These are phyloP conservation scores for Aaosphaeria arxii DNA, from an alignment of 2,329 filamentous ascomycete genomes.

Conservation along the genomic window DNA sequence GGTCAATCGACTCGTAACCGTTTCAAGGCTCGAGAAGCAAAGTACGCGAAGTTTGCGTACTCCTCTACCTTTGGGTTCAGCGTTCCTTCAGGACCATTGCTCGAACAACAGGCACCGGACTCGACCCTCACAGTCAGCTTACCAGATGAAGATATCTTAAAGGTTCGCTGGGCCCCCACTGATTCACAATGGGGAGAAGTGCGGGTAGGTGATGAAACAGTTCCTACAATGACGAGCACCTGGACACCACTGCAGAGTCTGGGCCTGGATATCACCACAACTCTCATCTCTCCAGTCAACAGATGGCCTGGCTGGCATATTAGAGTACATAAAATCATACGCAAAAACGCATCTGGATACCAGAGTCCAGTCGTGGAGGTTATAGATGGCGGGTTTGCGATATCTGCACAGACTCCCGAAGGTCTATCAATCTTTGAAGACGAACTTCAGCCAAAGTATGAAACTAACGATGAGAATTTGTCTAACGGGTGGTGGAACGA, in stretches of 20 bases:
- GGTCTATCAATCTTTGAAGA: conserved; percentile 12
- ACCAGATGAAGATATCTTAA: conserved; percentile 17
- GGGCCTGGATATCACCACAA: conserved; percentile 4
- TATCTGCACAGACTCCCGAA: conserved; percentile 8
- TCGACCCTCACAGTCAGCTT: conserved; percentile 17
- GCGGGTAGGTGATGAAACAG: conserved; percentile 1
- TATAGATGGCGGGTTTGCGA: conserved; percentile 13
- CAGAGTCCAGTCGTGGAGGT: conserved; percentile 1
- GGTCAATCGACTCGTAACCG: conserved; percentile 9
- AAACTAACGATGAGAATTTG: not conserved
- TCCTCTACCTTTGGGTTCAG: conserved; percentile 49
- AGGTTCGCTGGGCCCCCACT: conserved; percentile 14
- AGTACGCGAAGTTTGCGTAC: conserved; percentile 27
- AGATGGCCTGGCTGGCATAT: conserved; percentile 14
- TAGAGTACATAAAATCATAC: conserved; percentile 7
- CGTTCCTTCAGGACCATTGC: conserved; percentile 38
- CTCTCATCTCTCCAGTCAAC: conserved; percentile 4
- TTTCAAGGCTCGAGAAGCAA: conserved; percentile 15
- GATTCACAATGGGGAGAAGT: conserved; percentile 4
- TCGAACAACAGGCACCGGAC: conserved; percentile 28
- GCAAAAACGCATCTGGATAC: not conserved
- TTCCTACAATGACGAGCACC: conserved; percentile 6
- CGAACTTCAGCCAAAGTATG: not conserved
- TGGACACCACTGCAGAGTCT: conserved; percentile 7
- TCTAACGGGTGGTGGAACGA: conserved; percentile 10